Evolutionary conservation across 257 asterid species (phyloP).

Genomic region (Lithospermum erythrorhizon): DNA sequence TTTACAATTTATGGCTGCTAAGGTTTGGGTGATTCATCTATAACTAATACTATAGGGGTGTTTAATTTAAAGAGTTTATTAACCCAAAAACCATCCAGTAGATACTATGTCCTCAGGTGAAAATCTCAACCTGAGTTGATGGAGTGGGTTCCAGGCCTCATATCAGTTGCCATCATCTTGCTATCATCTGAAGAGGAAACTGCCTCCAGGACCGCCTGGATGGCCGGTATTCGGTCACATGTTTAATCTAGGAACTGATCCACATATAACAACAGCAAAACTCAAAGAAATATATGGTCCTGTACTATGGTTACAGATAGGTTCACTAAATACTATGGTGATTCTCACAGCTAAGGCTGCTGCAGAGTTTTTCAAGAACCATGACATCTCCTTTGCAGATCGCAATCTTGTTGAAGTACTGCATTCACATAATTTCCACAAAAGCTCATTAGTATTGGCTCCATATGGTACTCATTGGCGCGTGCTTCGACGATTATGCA

Average conservation of each 20-base stretch:
- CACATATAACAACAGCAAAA: conserved; percentile 21
- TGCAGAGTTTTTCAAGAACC: conserved; percentile 27
- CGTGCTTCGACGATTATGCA: conserved; percentile 18
- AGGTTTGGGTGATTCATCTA: too few relatives aligned
- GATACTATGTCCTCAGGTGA: too few relatives aligned
- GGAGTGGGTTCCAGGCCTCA: too few relatives aligned
- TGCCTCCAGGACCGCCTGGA: conserved; percentile 6
- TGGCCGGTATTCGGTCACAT: conserved; percentile 24
- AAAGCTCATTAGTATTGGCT: conserved; percentile 18
- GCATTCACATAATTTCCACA: conserved; percentile 12
- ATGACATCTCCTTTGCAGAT: conserved; percentile 20
- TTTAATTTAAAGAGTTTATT: too few relatives aligned
- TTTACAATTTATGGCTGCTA: too few relatives aligned
- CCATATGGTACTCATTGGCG: conserved; percentile 27
- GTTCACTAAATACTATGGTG: conserved; percentile 21
- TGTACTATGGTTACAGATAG: conserved; percentile 21
- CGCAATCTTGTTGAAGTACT: conserved; percentile 14
- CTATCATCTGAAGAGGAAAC: background rate
- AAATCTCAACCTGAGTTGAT: too few relatives aligned
- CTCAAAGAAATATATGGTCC: conserved; percentile 20
- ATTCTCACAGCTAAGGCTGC: conserved; percentile 22
- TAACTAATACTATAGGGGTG: too few relatives aligned
- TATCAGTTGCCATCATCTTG: too few relatives aligned
- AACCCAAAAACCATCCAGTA: too few relatives aligned
- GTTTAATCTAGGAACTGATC: conserved; percentile 17